These are phyloP conservation scores for Plasmodium coatneyi DNA, from an alignment of 169 alveolate species.

Conservation along the genomic window DNA sequence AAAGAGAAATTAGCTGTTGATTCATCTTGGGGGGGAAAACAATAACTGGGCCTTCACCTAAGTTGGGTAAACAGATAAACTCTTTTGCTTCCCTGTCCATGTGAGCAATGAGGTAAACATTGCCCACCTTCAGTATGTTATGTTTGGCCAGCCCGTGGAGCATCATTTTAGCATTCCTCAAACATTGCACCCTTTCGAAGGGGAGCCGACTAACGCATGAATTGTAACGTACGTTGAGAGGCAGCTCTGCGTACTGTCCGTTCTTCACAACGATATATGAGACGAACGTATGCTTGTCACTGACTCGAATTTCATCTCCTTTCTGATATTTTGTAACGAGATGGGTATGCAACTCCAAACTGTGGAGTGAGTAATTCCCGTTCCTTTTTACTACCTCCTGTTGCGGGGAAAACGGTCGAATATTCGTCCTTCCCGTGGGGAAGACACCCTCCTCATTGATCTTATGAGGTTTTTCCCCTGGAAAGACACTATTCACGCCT, in stretches of 20 bases:
- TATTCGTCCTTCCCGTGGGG: background rate
- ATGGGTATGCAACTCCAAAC: background rate
- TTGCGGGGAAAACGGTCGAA: background rate
- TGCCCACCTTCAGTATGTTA: slow-evolving; percentile 13
- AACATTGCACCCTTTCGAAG: background rate
- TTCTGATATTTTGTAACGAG: background rate
- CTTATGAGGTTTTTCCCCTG: background rate
- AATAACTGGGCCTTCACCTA: background rate
- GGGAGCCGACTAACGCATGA: background rate
- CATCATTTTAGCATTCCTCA: slow-evolving; percentile 8
- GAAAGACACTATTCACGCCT: background rate
- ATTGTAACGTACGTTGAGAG: background rate
- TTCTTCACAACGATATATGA: background rate
- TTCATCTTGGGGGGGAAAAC: background rate
- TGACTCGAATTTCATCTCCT: background rate
- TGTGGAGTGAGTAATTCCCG: background rate
- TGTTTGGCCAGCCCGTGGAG: background rate
- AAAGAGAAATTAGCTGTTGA: background rate
- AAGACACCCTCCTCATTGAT: background rate
- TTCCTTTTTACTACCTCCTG: background rate
- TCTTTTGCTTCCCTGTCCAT: background rate
- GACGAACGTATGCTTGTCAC: background rate
- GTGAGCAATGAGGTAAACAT: slow-evolving; percentile 8
- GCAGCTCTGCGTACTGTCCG: background rate
- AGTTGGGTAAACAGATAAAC: background rate